Percentiles rank a stretch among this genome's conserved stretches.
These are phyloP conservation scores for Fraxinus quadrangulata DNA, from an alignment of 257 asterid species.

Conservation along the genomic window DNA sequence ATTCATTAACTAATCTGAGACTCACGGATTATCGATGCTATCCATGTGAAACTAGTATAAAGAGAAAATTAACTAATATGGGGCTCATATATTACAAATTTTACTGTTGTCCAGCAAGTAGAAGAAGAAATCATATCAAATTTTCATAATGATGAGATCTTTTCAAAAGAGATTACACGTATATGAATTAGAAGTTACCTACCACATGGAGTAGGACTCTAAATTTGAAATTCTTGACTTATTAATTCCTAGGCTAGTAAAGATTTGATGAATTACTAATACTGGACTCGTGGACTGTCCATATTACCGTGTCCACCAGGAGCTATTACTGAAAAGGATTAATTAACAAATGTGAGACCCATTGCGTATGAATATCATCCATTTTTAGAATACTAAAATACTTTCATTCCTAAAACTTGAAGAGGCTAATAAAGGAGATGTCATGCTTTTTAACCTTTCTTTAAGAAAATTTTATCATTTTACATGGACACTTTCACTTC, in stretches of 20 bases:
- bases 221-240: background rate
- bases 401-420: background rate
- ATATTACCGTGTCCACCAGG: background rate
- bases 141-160: background rate
- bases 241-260: background rate
- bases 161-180: background rate
- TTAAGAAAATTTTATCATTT: background rate
- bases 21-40: background rate
- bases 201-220: background rate
- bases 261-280: background rate
- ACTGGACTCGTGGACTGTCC: background rate
- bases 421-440: background rate
- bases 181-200: background rate
- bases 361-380: no score
- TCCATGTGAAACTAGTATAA: background rate
- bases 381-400: no score
- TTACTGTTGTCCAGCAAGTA: background rate
- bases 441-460: background rate
- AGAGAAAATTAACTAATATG: background rate
- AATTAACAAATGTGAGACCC: no score
- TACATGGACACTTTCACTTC: background rate
- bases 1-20: background rate
- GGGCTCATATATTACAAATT: background rate
- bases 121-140: background rate
- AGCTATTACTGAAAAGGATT: background rate